Evolutionary conservation across 345 rosid species (phyloP), one percentile per base, ranked within the genome.

Genomic region (Eucalyptus pauciflora): DNA sequence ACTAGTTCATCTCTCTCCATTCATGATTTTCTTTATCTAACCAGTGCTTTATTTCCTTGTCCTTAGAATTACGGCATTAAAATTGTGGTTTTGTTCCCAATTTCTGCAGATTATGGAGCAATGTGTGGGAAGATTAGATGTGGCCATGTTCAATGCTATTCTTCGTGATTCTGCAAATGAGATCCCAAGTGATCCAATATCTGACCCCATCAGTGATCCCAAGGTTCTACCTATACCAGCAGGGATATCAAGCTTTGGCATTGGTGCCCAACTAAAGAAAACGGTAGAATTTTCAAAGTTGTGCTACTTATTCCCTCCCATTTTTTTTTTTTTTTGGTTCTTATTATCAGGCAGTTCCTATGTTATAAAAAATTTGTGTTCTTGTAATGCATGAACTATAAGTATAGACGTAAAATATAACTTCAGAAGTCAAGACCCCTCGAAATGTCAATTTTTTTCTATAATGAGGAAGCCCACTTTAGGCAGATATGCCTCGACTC

Each of bases 111-210:
- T 97, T 92, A 97, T 97, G 99, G 98, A 96, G 93, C 97, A 97
- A 89, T 96, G 99, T 16, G 97, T 96, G 92, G 95, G 96, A 89
- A 93, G 99, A 89, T 91, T 98, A 91, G 99, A 98, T 92, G 98
- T 96, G 86, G 99, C 98, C 62, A 96, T 96, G 97, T 96, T 98
- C 95, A 98, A 96, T 93, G 99, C 99, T 67, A 94, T 98, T 90
- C 99, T 96, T 89, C 97, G 97, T 89, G 99, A 96, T 88, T 95
- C 98, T 87, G 94, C 87, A 89, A 97, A 96, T 83, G 98, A 94
- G 71, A 95, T 95, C 87, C 98, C 98, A 79, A 96, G 98, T 31
- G 99, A 96, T 93, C 99, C 99, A 89, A 95, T 96, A 10, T 96
- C 98, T 90, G 99, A 97, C 89, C 99, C 99, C 90, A 96, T 96